Percentiles rank a stretch among this genome's conserved stretches.
phyloP scores from a whole-genome alignment of 75 land plant genomes.

The Cunninghamia lanceolata region DNA sequence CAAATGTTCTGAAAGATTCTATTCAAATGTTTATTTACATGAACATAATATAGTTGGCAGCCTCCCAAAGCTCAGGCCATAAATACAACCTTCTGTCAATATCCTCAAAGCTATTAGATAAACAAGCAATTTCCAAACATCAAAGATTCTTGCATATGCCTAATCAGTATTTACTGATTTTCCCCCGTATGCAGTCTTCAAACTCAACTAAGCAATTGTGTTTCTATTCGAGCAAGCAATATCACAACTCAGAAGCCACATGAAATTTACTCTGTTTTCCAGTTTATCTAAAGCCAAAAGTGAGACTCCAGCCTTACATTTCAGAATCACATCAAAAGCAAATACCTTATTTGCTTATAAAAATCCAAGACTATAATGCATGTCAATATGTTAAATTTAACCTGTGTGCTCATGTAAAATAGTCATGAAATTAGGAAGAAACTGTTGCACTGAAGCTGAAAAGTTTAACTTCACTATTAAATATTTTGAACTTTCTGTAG shows the following conservation, averaged over 20 bases:
- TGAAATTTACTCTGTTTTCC: background rate
- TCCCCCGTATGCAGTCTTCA: too few relatives aligned
- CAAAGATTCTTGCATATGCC: too few relatives aligned
- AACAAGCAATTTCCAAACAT: too few relatives aligned
- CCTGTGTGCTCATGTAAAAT: background rate
- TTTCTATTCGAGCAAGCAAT: too few relatives aligned
- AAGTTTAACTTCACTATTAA: background rate
- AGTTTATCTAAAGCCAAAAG: background rate
- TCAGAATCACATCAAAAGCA: conserved; percentile 1
- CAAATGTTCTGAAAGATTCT: background rate
- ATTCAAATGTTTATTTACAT: background rate
- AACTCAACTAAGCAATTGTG: too few relatives aligned
- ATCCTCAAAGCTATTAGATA: too few relatives aligned
- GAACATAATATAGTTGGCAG: too few relatives aligned
- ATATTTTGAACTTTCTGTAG: background rate
- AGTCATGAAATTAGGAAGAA: background rate
- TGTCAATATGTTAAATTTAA: background rate
- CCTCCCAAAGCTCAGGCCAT: too few relatives aligned
- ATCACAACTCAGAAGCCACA: background rate
- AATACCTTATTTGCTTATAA: background rate
- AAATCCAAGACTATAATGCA: background rate
- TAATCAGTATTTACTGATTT: too few relatives aligned
- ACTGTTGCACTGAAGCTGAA: background rate
- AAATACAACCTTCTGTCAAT: too few relatives aligned
- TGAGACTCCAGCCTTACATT: background rate